Evolutionary conservation across 2,329 filamentous ascomycete species (phyloP), one percentile per base, ranked within the genome.

Genomic region (Cadophora gregata): DNA sequence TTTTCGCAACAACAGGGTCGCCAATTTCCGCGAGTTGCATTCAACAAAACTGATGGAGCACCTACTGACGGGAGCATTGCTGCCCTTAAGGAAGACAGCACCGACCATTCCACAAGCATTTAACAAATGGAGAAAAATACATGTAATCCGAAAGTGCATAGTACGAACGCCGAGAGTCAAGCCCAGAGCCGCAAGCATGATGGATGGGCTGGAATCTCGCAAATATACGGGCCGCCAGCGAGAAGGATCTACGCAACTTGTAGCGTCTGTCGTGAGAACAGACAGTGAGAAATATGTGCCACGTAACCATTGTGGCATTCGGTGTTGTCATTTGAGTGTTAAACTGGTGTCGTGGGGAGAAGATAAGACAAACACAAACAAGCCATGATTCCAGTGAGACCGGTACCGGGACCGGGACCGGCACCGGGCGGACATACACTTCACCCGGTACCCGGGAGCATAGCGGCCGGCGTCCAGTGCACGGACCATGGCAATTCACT

Each of bases 151-250:
- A 14, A 36, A 36, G 33, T 36, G 33, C 33, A 36, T 36, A 36
- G 33, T 36, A 36, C 14, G 33, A 36, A 10, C 33, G 33, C 33
- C 33, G 33, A 36, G 33, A 36, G 3, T 36, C 14, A 3, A 2
- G 33, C 14, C 14, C 33, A 36, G 33, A 36, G 14, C 14, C 33
- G 33, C 33, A 36, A 36, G 33, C 33, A 33, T 31, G 27, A 5
- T 55, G 51, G 14, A n/a, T 50, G 33, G 29, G 51, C 21, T 29
- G n/a, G 51, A 33, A 55, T 55, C 29, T 55, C 27, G 51, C 27
- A 25, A 25, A 50, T 21, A 55, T n/a, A 36, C 31, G 12, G 16
- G 27, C 1, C 19, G 27, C 27, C 29, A 19, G 7, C 16, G 19
- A 31, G 19, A 29, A 16, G 14, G 16, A 29, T 31, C 8, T 3